Evolutionary conservation across 2,329 filamentous ascomycete genomes (phyloP).

Genomic region (Aspergillus sojae): DNA sequence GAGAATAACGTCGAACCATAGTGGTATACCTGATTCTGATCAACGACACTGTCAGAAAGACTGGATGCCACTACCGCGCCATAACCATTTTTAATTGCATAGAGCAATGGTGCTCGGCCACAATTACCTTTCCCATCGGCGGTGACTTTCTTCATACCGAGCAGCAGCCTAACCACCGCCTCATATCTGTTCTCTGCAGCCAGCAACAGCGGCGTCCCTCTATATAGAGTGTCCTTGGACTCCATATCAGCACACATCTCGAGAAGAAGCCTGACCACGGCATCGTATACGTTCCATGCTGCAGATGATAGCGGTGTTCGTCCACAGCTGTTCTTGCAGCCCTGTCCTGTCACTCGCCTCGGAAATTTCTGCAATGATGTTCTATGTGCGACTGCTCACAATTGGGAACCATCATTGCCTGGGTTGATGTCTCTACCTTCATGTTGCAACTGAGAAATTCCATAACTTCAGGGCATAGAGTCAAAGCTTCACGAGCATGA

Average conservation of each 20-base stretch:
- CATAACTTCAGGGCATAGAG: neutral
- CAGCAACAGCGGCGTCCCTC: neutral
- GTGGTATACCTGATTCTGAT: no score
- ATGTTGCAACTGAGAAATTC: neutral
- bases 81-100: no score
- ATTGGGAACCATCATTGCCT: neutral
- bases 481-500: constrained; percentile 10
- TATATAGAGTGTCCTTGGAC: neutral
- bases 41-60: no score
- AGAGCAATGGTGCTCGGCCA: no score
- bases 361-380: neutral
- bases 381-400: neutral
- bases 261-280: neutral
- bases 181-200: neutral
- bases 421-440: neutral
- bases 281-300: no score
- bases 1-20: no score
- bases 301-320: no score
- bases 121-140: no score
- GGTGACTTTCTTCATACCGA: neutral
- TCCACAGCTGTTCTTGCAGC: no score
- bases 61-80: no score
- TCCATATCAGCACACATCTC: neutral
- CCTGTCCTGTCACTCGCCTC: neutral
- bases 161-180: neutral